Percentiles rank a stretch among this genome's conserved stretches.
These are phyloP conservation scores for Silene vulgaris DNA, from an alignment of 179 eudicot genomes.

Conservation along the genomic window DNA sequence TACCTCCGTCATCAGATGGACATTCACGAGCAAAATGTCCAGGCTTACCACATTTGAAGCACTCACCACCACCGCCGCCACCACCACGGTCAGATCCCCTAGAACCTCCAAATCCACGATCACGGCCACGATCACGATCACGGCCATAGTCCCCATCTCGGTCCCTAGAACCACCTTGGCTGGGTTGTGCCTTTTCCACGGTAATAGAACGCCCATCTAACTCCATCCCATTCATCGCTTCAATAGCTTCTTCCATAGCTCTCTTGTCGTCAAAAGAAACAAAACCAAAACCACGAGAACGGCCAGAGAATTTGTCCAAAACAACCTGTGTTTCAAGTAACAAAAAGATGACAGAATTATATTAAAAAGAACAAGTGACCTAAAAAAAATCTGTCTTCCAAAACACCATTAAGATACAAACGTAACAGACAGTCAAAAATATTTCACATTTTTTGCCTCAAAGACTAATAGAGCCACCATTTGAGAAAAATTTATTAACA, in stretches of 20 bases:
- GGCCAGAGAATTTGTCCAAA: conserved; percentile 78
- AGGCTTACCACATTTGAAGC: conserved; percentile 91
- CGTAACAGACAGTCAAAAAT: background rate
- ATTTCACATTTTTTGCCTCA: background rate
- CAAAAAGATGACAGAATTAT: background rate
- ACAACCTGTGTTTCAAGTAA: conserved; percentile 13
- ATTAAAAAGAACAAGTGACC: background rate
- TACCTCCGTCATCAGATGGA: conserved; percentile 63
- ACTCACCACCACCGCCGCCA: conserved; percentile 69
- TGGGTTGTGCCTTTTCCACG: conserved; percentile 90
- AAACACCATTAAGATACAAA: background rate
- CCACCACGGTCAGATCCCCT: conserved; percentile 39
- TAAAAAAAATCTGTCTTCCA: background rate
- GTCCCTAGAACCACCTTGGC: conserved; percentile 56
- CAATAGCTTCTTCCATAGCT: conserved; percentile 94
- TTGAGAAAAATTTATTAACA: background rate
- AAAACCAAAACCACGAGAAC: conserved; percentile 97
- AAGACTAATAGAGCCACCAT: background rate
- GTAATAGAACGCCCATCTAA: conserved; percentile 89
- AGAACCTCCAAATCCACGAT: conserved; percentile 59
- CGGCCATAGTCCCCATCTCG: conserved; percentile 49
- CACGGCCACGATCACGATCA: conserved; percentile 45
- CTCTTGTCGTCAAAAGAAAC: conserved; percentile 80
- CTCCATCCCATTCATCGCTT: conserved; percentile 83
- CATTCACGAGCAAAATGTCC: conserved; percentile 99